Evolutionary conservation across 257 asterid genomes (phyloP).

Genomic region (Lycium ferocissimum): DNA sequence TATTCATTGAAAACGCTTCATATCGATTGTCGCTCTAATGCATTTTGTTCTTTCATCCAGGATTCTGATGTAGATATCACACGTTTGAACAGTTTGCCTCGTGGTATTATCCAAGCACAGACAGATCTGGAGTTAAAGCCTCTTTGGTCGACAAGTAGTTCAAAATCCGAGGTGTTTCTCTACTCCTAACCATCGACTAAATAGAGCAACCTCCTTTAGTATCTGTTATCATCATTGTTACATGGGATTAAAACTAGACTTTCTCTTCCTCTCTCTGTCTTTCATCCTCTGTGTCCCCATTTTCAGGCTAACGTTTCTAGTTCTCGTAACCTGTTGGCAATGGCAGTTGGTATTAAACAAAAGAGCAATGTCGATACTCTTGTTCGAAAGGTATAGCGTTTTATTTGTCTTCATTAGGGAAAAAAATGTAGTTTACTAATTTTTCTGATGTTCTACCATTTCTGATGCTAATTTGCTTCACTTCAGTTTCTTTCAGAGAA

Average conservation of each 20-base stretch:
- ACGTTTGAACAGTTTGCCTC: slow-evolving; percentile 58
- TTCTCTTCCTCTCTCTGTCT: background rate
- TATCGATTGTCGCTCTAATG: background rate
- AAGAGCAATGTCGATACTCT: slow-evolving; percentile 70
- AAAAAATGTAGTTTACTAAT: slow-evolving; percentile 26
- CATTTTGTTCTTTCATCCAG: slow-evolving; percentile 38
- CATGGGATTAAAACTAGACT: background rate
- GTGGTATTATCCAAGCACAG: slow-evolving; percentile 57
- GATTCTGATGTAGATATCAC: slow-evolving; percentile 44
- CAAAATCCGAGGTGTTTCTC: slow-evolving; percentile 52
- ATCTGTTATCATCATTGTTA: background rate
- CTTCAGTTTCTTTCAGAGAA: slow-evolving; percentile 95
- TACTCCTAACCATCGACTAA: background rate
- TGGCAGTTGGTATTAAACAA: slow-evolving; percentile 89
- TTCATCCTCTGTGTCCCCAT: background rate
- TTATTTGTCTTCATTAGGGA: slow-evolving; percentile 26
- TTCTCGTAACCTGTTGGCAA: slow-evolving; percentile 66
- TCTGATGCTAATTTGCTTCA: slow-evolving; percentile 35
- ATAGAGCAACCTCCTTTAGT: background rate
- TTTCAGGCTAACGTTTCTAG: slow-evolving; percentile 55
- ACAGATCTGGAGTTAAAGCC: slow-evolving; percentile 78
- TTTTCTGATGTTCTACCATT: background rate
- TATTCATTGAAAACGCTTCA: background rate
- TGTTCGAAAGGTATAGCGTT: slow-evolving; percentile 64
- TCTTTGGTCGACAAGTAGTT: slow-evolving; percentile 59